These are phyloP conservation scores for Viola odorata DNA, from an alignment of 345 rosid species.

Conservation along the genomic window DNA sequence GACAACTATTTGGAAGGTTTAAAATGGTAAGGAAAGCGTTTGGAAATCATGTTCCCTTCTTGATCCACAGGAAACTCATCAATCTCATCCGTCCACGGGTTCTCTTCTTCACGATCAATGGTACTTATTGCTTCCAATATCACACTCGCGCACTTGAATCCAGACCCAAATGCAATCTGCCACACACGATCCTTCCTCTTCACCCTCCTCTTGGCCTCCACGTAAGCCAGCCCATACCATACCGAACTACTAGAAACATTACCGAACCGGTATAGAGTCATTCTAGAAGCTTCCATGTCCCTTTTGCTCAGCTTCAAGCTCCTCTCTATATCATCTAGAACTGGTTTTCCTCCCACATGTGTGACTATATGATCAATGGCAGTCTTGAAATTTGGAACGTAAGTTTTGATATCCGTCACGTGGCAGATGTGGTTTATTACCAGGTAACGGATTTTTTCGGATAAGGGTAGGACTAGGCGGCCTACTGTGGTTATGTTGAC, in stretches of 20 bases:
- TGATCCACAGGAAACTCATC: too few species aligned
- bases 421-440: slow-evolving; percentile 25
- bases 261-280: slow-evolving; percentile 56
- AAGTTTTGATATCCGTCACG: slow-evolving; percentile 26
- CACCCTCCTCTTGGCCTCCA: slow-evolving; percentile 46
- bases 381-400: slow-evolving; percentile 43
- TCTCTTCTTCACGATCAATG: too few species aligned
- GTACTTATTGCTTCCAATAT: slow-evolving; percentile 55
- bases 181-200: slow-evolving; percentile 49
- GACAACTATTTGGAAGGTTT: too few species aligned
- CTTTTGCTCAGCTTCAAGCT: slow-evolving; percentile 52
- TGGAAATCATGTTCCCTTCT: too few species aligned
- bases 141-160: slow-evolving; percentile 65
- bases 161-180: slow-evolving; percentile 67
- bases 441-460: slow-evolving; percentile 48
- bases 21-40: too few species aligned
- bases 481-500: slow-evolving; percentile 56
- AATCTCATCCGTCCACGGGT: too few species aligned
- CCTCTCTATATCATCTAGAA: slow-evolving; percentile 54
- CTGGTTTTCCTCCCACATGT: slow-evolving; percentile 42
- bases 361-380: slow-evolving; percentile 61
- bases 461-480: slow-evolving; percentile 50
- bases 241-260: slow-evolving; percentile 69
- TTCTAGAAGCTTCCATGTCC: slow-evolving; percentile 67
- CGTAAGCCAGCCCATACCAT: slow-evolving; percentile 69